These are phyloP conservation scores for Coemansia sp. DNA, from an alignment of 192 early-diverging fungal species.

Conservation along the genomic window DNA sequence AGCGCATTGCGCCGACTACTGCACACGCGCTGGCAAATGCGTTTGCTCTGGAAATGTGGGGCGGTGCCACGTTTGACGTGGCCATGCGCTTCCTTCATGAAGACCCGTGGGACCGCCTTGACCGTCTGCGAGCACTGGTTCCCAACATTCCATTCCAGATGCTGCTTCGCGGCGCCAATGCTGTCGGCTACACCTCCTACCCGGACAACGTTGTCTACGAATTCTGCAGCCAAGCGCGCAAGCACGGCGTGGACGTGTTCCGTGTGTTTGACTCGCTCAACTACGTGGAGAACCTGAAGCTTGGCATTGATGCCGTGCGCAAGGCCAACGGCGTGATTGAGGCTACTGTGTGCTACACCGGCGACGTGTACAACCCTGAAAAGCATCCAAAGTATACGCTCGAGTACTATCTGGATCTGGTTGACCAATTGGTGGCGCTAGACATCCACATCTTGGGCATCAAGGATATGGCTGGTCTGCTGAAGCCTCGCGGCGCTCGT, in stretches of 20 bases:
- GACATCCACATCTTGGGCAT: conserved; percentile 92
- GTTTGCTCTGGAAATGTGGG: conserved; percentile 96
- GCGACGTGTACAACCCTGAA: conserved; percentile 85
- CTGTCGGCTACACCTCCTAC: conserved; percentile 95
- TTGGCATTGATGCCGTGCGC: conserved; percentile 91
- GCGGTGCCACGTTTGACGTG: conserved; percentile 97
- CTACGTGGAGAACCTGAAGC: conserved; percentile 92
- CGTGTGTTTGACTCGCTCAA: conserved; percentile 98
- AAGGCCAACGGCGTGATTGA: conserved; percentile 93
- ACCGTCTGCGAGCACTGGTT: conserved; percentile 75
- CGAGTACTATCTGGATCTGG: conserved; percentile 89
- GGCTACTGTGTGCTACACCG: conserved; percentile 88
- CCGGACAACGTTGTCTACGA: conserved; percentile 97
- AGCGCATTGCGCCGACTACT: conserved; percentile 83
- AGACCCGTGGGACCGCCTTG: conserved; percentile 95
- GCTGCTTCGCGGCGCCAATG: conserved; percentile 96
- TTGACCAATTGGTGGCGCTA: conserved; percentile 79
- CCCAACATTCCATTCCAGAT: conserved; percentile 99
- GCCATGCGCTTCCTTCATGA: conserved; percentile 94
- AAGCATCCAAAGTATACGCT: conserved; percentile 80
- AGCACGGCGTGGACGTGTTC: conserved; percentile 93
- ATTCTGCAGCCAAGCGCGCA: conserved; percentile 88
- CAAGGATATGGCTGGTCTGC: conserved; percentile 96
- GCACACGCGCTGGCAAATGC: conserved; percentile 83
- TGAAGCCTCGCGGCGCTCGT: conserved; percentile 88